Evolutionary conservation across 768 basidiomycete genomes (phyloP).

Genomic region (Boletus vermiculosoides): DNA sequence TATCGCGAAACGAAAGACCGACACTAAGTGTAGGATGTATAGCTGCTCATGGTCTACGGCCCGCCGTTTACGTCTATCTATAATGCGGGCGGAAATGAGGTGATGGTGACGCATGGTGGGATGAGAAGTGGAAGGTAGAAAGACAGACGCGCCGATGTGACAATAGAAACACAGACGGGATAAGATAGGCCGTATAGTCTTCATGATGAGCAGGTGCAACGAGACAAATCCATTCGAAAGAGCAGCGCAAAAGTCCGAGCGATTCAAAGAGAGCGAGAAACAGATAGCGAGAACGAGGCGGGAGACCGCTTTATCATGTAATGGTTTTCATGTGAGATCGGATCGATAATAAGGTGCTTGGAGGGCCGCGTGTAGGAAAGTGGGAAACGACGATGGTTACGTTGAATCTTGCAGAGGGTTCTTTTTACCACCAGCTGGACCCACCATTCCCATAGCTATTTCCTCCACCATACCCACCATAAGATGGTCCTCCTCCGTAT

Average conservation of each 20-base stretch:
- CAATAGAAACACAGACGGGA: conserved; percentile 40
- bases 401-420: conserved; percentile 7
- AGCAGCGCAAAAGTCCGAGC: conserved; percentile 58
- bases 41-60: conserved; percentile 48
- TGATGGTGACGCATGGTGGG: conserved; percentile 25
- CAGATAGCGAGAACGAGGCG: conserved; percentile 22
- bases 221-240: conserved; percentile 58
- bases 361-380: conserved; percentile 8
- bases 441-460: conserved; percentile 33
- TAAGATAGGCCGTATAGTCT: conserved; percentile 43
- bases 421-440: conserved; percentile 51
- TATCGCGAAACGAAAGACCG: conserved; percentile 54
- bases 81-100: conserved; percentile 31
- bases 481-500: conserved; percentile 38
- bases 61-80: conserved; percentile 46
- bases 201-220: conserved; percentile 51
- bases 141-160: conserved; percentile 32
- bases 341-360: conserved; percentile 19
- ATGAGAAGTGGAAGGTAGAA: conserved; percentile 9
- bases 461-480: conserved; percentile 30
- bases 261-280: conserved; percentile 35
- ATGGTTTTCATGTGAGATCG: conserved; percentile 25
- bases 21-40: conserved; percentile 38
- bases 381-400: conserved; percentile 10
- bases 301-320: conserved; percentile 18